phyloP scores from a whole-genome alignment of 2,329 filamentous ascomycete genomes.

The Penicillium sp. region DNA sequence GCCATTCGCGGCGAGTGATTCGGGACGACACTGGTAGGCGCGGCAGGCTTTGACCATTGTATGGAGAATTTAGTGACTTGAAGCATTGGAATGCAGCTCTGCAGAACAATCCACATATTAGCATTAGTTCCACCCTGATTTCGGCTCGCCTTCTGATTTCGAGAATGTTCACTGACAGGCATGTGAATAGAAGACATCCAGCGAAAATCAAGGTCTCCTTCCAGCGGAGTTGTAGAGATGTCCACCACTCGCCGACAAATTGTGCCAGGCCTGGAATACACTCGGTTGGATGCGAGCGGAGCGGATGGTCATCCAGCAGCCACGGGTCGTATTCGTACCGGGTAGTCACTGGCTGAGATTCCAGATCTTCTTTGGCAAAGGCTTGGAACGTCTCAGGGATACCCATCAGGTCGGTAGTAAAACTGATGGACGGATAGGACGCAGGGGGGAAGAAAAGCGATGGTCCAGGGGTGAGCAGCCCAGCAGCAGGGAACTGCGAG shows the following conservation, averaged over 20 bases:
- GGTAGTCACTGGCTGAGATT: conserved; percentile 4
- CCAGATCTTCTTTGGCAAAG: conserved; percentile 7
- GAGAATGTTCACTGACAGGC: conserved; percentile 13
- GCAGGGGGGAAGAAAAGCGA: not conserved
- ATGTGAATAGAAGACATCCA: conserved; percentile 29
- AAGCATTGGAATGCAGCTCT: conserved; percentile 21
- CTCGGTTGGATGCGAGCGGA: conserved; percentile 34
- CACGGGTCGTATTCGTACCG: conserved; percentile 27
- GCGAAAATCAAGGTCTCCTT: conserved; percentile 24
- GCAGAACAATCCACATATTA: not conserved
- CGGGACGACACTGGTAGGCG: conserved; percentile 16
- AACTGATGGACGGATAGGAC: not conserved
- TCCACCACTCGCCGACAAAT: conserved; percentile 20
- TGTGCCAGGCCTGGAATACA: conserved; percentile 30
- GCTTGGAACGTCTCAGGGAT: not conserved
- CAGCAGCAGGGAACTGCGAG: not conserved
- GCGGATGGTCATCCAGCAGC: conserved; percentile 37
- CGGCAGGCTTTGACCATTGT: not conserved
- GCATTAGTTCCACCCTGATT: no score
- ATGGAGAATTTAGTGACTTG: conserved; percentile 1
- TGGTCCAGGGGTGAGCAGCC: conserved; percentile 1
- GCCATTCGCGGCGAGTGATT: conserved; percentile 11
- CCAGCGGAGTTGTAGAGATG: conserved; percentile 19
- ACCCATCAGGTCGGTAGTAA: not conserved
- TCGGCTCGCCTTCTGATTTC: not conserved